Evolutionary conservation across 1,284 basidiomycete genomes (phyloP), one percentile per base, ranked within the genome.

Genomic region (Entoloma clypeatum): DNA sequence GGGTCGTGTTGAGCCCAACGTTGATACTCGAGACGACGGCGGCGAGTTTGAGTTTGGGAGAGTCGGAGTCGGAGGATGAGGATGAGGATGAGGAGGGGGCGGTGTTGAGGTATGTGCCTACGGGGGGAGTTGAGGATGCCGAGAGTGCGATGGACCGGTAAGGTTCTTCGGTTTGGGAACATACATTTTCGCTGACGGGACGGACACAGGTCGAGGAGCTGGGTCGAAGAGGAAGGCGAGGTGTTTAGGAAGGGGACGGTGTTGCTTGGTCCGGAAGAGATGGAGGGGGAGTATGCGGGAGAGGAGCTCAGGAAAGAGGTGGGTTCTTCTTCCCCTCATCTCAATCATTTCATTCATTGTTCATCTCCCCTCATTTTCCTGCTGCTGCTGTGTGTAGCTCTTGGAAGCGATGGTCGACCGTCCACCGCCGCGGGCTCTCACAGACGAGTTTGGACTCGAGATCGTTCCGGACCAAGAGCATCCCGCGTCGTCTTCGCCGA

Each of bases 141-240:
- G 60, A 68, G 1, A 79, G 79, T n/a, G 78, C 81, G 2, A 78
- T 63, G 6, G 72, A 81, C 52, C 62, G 75, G 81, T 84, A 32
- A 51, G 74, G 18, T 38, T 34, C 32, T 13, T 32, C 17, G 19
- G 31, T 13, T n/a, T 30, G 23, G 7, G 17, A 13, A 25, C 49
- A 33, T 22, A 19, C 14, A 14, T 4, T 18, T 30, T 36, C 34
- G 44, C 16, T 14, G 3, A 18, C 21, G 17, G 17, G 1, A 8
- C 4, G 5, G 16, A 7, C 9, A 9, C 29, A 86, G 85, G 39
- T 87, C 83, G 27, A 73, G 77, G 51, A 80, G 71, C 39, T 88
- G 86, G 83, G 84, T 92, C 0, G 86, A 81, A 50, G 90, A 92
- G 55, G 90, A 92, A 55, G 90, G 88, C 1, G 92, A 96, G 62